These are phyloP conservation scores for Lagerstroemia speciosa DNA, from an alignment of 345 rosid genomes.

Conservation along the genomic window DNA sequence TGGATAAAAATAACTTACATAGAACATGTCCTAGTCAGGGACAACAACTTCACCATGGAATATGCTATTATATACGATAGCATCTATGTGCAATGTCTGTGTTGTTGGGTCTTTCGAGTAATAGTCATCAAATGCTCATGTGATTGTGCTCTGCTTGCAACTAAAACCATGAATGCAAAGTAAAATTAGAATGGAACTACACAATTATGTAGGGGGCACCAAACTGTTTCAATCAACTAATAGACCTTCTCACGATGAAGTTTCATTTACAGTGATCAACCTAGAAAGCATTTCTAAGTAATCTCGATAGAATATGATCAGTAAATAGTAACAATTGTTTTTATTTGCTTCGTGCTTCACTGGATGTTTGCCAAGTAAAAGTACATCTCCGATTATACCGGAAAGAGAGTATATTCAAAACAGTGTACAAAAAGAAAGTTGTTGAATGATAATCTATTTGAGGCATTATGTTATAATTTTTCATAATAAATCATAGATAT, in stretches of 20 bases:
- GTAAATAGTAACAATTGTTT: too few species aligned
- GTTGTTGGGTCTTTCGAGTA: slow-evolving; percentile 37
- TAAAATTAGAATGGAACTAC: background rate
- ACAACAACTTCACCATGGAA: slow-evolving; percentile 52
- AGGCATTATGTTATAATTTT: too few species aligned
- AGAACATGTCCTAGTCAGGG: slow-evolving; percentile 64
- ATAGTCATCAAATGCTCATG: slow-evolving; percentile 50
- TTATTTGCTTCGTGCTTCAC: too few species aligned
- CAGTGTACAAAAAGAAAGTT: too few species aligned
- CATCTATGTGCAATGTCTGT: slow-evolving; percentile 46
- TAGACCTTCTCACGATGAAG: too few species aligned
- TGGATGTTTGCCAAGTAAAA: background rate
- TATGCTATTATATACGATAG: slow-evolving; percentile 45
- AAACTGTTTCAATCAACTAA: background rate
- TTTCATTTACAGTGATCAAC: too few species aligned
- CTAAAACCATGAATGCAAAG: slow-evolving; percentile 12
- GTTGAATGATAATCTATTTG: background rate
- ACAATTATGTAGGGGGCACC: background rate
- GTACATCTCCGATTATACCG: too few species aligned
- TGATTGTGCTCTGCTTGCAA: slow-evolving; percentile 36
- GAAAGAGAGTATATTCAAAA: background rate
- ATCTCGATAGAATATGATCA: too few species aligned
- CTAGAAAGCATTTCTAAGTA: too few species aligned
- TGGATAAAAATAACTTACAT: slow-evolving; percentile 21
- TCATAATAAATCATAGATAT: too few species aligned